Evolutionary conservation across 2,329 filamentous ascomycete genomes (phyloP).

Genomic region (Mollisia scopiformis): DNA sequence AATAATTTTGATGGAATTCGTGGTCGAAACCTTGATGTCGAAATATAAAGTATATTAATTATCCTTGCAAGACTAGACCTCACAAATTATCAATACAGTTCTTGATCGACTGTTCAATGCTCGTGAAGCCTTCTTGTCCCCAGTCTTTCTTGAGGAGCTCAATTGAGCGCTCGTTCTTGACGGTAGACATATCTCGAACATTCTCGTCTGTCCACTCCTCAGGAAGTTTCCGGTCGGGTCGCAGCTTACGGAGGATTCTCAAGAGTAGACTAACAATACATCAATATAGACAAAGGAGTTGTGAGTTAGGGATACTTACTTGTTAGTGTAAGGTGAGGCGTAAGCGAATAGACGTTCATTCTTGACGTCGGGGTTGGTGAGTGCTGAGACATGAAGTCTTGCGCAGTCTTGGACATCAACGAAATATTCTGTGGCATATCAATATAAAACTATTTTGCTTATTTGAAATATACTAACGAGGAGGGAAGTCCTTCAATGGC

Average conservation of each 20-base stretch:
- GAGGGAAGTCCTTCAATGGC: constrained; percentile 7
- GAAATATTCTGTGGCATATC: constrained; percentile 34
- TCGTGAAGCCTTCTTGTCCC: constrained; percentile 17
- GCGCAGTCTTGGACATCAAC: constrained; percentile 37
- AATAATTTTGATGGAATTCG: background rate
- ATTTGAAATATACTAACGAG: constrained; percentile 9
- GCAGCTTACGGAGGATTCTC: constrained; percentile 27
- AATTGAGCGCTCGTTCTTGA: constrained; percentile 22
- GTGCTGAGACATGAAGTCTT: constrained; percentile 35
- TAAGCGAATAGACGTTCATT: constrained; percentile 34
- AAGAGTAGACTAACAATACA: constrained; percentile 16
- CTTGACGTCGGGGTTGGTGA: constrained; percentile 32
- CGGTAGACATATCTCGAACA: constrained; percentile 23
- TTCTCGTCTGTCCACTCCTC: constrained; percentile 24
- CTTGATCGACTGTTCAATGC: constrained; percentile 20
- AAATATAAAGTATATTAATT: background rate
- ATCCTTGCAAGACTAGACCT: background rate
- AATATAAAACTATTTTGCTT: background rate
- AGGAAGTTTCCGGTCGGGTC: constrained; percentile 29
- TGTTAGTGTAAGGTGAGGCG: constrained; percentile 30
- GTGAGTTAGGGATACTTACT: constrained; percentile 14
- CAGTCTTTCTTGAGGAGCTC: constrained; percentile 25
- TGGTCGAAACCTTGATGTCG: background rate
- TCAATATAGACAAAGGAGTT: background rate
- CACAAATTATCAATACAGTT: constrained; percentile 2